A percentile compares a stretch with the other conserved stretches of the same genome.
These are phyloP conservation scores for Ormosia emarginata DNA, from an alignment of 306 rosid genomes.

Conservation along the genomic window DNA sequence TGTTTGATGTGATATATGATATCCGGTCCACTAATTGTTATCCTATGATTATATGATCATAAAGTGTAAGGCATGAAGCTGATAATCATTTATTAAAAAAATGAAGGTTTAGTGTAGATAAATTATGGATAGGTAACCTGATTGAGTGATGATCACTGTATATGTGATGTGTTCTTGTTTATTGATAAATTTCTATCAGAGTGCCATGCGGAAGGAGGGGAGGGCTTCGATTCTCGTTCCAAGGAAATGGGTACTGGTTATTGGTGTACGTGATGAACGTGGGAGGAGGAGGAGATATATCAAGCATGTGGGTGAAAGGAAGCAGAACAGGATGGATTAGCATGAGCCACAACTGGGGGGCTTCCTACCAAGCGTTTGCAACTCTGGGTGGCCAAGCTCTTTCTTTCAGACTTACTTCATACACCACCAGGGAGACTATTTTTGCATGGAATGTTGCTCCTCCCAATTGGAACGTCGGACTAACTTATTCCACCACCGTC, in stretches of 20 bases:
- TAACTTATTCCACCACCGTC: slow-evolving; percentile 44
- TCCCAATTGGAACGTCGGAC: slow-evolving; percentile 59
- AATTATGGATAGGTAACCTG: too few species aligned
- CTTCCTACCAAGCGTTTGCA: slow-evolving; percentile 88
- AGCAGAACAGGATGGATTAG: slow-evolving; percentile 71
- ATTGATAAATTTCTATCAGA: slow-evolving; percentile 25
- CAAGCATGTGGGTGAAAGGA: slow-evolving; percentile 74
- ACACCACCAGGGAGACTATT: slow-evolving; percentile 60
- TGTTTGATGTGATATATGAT: too few species aligned
- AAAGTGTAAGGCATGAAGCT: too few species aligned
- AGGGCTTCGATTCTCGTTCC: slow-evolving; percentile 69
- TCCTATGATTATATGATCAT: too few species aligned
- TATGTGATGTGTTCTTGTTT: background rate
- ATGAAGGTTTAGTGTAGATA: too few species aligned
- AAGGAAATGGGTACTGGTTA: slow-evolving; percentile 92
- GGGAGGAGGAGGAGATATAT: slow-evolving; percentile 89
- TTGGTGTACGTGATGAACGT: slow-evolving; percentile 92
- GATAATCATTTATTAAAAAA: too few species aligned
- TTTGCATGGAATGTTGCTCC: slow-evolving; percentile 72
- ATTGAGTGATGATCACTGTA: background rate
- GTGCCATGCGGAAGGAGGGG: slow-evolving; percentile 67
- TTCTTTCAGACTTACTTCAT: slow-evolving; percentile 72
- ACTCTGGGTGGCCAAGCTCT: slow-evolving; percentile 69
- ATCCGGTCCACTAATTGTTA: too few species aligned
- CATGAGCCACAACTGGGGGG: slow-evolving; percentile 99